A percentile compares a stretch with the other conserved stretches of the same genome.
Conservation (phyloP, 305 asterid species). For the Striga hermonthica region DNA sequence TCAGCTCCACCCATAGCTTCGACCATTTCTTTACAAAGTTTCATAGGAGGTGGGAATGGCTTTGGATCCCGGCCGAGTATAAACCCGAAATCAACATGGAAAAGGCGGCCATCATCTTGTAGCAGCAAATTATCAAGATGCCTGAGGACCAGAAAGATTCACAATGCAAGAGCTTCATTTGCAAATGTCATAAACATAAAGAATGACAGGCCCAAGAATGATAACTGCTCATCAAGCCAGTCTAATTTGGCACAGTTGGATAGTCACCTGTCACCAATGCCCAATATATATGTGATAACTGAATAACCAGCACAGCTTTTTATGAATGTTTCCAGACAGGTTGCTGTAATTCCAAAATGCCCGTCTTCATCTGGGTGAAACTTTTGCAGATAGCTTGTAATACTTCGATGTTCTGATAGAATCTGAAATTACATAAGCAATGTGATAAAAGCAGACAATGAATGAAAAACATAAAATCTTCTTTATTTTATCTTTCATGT, state of each 20-base stretch:
- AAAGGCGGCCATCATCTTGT: slow-evolving; percentile 94
- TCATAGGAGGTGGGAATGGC: slow-evolving; percentile 99
- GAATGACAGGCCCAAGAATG: slow-evolving; percentile 2
- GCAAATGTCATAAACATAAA: slow-evolving; percentile 21
- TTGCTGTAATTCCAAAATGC: slow-evolving; percentile 90
- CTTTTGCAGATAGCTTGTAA: slow-evolving; percentile 89
- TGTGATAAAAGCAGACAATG: too few relatives aligned
- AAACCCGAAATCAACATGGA: slow-evolving; percentile 95
- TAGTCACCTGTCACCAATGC: slow-evolving; percentile 93
- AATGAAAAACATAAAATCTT: slow-evolving; percentile 9
- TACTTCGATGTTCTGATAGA: slow-evolving; percentile 94
- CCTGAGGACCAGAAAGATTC: slow-evolving; percentile 49
- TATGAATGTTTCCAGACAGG: slow-evolving; percentile 92
- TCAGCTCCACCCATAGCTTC: slow-evolving; percentile 99
- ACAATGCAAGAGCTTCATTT: slow-evolving; percentile 24
- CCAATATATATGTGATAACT: slow-evolving; percentile 92
- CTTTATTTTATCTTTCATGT: too few relatives aligned
- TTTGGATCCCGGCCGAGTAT: slow-evolving; percentile 97
- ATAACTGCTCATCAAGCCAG: not conserved
- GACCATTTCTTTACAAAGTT: slow-evolving; percentile 99
- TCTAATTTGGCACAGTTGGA: slow-evolving; percentile 19
- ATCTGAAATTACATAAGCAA: slow-evolving; percentile 48
- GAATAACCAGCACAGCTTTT: slow-evolving; percentile 99
- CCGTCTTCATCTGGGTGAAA: slow-evolving; percentile 91
- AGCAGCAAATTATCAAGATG: slow-evolving; percentile 97